Conservation (phyloP, 2,329 filamentous ascomycete species). For the Pseudocercospora crystallina region DNA sequence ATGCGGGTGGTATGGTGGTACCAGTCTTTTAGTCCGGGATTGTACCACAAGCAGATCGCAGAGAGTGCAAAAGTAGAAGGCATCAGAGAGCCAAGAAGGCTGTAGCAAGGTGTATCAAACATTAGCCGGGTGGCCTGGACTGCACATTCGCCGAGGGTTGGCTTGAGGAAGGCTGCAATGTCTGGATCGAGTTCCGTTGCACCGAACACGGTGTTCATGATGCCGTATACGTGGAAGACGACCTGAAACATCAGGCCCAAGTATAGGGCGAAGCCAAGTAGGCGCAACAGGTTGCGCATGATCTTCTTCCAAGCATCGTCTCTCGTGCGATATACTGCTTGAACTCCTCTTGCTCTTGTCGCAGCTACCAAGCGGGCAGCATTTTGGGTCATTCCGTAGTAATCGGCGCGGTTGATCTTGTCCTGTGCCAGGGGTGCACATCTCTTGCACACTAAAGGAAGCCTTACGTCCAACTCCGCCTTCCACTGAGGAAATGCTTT, state of each 20-base stretch:
- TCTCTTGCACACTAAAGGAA: slow-evolving; percentile 81
- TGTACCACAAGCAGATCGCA: slow-evolving; percentile 33
- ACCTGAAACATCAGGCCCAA: slow-evolving; percentile 28
- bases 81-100: slow-evolving; percentile 25
- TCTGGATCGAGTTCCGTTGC: slow-evolving; percentile 3
- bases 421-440: slow-evolving; percentile 73
- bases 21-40: slow-evolving; percentile 33
- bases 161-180: slow-evolving; percentile 11
- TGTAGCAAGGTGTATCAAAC: slow-evolving; percentile 25
- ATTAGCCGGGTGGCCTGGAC: slow-evolving; percentile 13
- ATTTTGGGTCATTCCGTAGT: slow-evolving; percentile 33
- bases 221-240: slow-evolving; percentile 31
- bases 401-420: slow-evolving; percentile 34
- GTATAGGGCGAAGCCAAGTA: slow-evolving; percentile 23
- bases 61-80: slow-evolving; percentile 25
- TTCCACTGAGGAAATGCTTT: slow-evolving; percentile 69
- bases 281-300: slow-evolving; percentile 28
- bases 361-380: slow-evolving; percentile 69
- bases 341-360: slow-evolving; percentile 41
- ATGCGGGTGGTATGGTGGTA: slow-evolving; percentile 32
- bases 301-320: slow-evolving; percentile 41
- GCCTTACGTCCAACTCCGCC: slow-evolving; percentile 72
- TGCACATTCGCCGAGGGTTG: slow-evolving; percentile 20
- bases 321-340: slow-evolving; percentile 45
- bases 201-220: slow-evolving; percentile 14